These are phyloP conservation scores for Phellopilus nigrolimitatus DNA, from an alignment of 1,284 basidiomycete genomes.

Conservation along the genomic window DNA sequence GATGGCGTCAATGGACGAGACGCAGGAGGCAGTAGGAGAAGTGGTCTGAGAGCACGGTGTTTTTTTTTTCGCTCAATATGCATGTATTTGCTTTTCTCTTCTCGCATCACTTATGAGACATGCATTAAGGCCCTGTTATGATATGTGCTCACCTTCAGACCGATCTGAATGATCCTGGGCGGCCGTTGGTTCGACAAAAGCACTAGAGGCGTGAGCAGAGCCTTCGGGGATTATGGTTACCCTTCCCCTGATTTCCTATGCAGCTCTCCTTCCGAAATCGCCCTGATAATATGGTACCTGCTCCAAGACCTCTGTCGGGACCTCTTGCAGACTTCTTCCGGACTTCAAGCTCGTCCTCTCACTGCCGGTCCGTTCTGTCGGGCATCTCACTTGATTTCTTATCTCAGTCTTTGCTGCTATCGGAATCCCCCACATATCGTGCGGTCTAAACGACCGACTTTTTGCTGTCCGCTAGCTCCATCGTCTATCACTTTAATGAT, in stretches of 20 bases:
- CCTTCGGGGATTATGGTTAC: too few relatives aligned
- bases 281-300: too few relatives aligned
- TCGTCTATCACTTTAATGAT: too few relatives aligned
- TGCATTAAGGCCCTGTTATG: constrained; percentile 10
- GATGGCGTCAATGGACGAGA: background rate
- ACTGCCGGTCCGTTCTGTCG: background rate
- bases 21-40: background rate
- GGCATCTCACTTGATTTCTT: background rate
- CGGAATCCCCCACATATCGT: background rate
- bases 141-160: background rate
- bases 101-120: constrained; percentile 15
- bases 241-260: too few relatives aligned
- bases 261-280: too few relatives aligned
- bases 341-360: background rate
- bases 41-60: background rate
- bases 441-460: background rate
- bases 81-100: constrained; percentile 11
- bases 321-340: background rate
- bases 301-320: too few relatives aligned
- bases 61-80: constrained; percentile 17
- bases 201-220: too few relatives aligned
- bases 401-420: background rate
- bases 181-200: too few relatives aligned
- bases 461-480: too few relatives aligned
- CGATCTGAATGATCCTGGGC: background rate